Conservation (phyloP, 768 basidiomycete species). For the Tulasnella sp. region DNA sequence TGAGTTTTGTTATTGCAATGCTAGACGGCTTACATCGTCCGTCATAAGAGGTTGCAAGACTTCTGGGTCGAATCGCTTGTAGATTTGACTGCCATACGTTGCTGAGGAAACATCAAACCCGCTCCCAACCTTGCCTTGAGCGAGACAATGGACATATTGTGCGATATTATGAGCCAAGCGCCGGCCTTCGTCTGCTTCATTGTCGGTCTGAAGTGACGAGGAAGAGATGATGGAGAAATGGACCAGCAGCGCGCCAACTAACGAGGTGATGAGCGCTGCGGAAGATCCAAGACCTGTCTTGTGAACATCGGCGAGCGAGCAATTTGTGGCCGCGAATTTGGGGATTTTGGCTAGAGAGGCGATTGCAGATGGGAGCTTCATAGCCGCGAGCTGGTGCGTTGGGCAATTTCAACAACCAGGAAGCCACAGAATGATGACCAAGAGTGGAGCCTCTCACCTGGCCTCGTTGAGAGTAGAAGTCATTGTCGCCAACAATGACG, state of each 20-base stretch:
- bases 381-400: slow-evolving; percentile 43
- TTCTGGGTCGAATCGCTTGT: slow-evolving; percentile 71
- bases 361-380: slow-evolving; percentile 50
- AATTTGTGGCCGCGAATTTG: slow-evolving; percentile 63
- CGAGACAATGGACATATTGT: slow-evolving; percentile 89
- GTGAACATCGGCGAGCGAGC: slow-evolving; percentile 70
- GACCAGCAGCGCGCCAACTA: slow-evolving; percentile 74
- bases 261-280: slow-evolving; percentile 91
- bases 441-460: slow-evolving; percentile 48
- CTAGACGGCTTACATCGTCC: slow-evolving; percentile 33
- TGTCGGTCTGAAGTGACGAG: slow-evolving; percentile 34
- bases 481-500: slow-evolving; percentile 84
- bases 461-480: slow-evolving; percentile 91
- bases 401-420: background rate
- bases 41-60: slow-evolving; percentile 58
- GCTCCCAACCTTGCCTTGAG: slow-evolving; percentile 95
- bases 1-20: background rate
- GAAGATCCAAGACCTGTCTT: slow-evolving; percentile 98
- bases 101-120: slow-evolving; percentile 95
- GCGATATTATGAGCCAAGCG: slow-evolving; percentile 78
- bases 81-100: slow-evolving; percentile 88
- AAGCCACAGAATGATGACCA: too few relatives aligned
- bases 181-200: slow-evolving; percentile 35
- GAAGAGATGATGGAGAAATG: slow-evolving; percentile 54
- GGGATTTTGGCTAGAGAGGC: slow-evolving; percentile 55